Evolutionary conservation across 345 rosid species (phyloP).

Genomic region (Salix exigua): DNA sequence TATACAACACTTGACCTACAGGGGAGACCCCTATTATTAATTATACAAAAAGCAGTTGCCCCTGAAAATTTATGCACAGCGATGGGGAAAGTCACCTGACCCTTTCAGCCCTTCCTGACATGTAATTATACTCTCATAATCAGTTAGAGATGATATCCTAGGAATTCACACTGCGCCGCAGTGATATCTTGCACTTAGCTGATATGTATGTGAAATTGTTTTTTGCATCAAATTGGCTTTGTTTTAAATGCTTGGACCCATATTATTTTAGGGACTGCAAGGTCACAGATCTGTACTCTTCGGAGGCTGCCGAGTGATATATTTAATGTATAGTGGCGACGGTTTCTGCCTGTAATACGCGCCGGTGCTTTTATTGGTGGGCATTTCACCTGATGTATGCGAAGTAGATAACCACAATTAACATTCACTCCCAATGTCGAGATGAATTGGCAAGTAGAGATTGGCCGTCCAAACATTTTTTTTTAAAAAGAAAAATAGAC

Average conservation of each 20-base stretch:
- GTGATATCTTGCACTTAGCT: neutral
- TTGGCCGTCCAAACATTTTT: no score
- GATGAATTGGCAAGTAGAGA: no score
- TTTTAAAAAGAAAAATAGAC: no score
- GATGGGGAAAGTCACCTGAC: conserved; percentile 19
- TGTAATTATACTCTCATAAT: conserved; percentile 42
- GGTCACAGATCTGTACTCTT: conserved; percentile 3
- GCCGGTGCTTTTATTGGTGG: no score
- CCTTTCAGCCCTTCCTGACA: conserved; percentile 52
- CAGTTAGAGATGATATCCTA: neutral
- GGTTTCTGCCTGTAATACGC: neutral
- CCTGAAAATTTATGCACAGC: conserved; percentile 30
- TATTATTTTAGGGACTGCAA: conserved; percentile 8
- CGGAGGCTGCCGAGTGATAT: neutral
- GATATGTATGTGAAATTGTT: conserved; percentile 5
- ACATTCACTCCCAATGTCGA: no score
- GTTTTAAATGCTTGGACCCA: neutral
- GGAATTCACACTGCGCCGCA: neutral
- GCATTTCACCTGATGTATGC: no score
- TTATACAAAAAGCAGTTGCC: conserved; percentile 14
- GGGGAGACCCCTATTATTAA: conserved; percentile 10
- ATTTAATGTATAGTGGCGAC: neutral
- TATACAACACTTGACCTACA: neutral
- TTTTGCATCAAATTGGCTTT: neutral
- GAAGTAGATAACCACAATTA: no score